These are phyloP conservation scores for Mortierella sp. DNA, from an alignment of 371 early-diverging fungal species.

Conservation along the genomic window DNA sequence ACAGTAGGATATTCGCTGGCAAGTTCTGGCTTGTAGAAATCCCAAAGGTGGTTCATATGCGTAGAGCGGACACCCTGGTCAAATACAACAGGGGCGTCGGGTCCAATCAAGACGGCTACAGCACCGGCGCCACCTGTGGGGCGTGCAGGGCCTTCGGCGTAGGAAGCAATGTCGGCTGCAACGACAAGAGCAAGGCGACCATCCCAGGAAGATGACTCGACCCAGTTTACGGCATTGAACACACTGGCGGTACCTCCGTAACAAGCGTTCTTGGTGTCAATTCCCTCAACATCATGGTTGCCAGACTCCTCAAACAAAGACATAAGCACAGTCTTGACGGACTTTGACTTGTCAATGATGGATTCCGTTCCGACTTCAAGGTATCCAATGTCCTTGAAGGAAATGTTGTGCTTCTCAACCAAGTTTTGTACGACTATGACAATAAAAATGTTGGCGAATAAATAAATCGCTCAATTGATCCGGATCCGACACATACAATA, in stretches of 20 bases:
- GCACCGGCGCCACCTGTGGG: slow-evolving; percentile 98
- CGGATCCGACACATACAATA: no score
- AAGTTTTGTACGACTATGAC: slow-evolving; percentile 86
- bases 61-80: slow-evolving; percentile 91
- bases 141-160: slow-evolving; percentile 91
- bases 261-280: slow-evolving; percentile 98
- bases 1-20: slow-evolving; percentile 96
- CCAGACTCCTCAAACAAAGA: slow-evolving; percentile 91
- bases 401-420: slow-evolving; percentile 92
- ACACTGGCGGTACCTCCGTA: slow-evolving; percentile 98
- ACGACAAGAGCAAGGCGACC: slow-evolving; percentile 94
- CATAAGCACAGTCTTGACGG: slow-evolving; percentile 97
- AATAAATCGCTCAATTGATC: not conserved
- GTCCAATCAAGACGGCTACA: slow-evolving; percentile 94
- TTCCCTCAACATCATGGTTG: slow-evolving; percentile 95
- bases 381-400: slow-evolving; percentile 89
- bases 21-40: slow-evolving; percentile 98
- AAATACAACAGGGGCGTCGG: slow-evolving; percentile 94
- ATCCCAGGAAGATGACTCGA: slow-evolving; percentile 94
- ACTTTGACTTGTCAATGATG: slow-evolving; percentile 98
- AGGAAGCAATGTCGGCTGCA: slow-evolving; percentile 97
- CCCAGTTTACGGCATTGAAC: slow-evolving; percentile 97
- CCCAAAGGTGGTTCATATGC: slow-evolving; percentile 97
- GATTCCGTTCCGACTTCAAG: slow-evolving; percentile 99
- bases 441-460: no score